These are phyloP conservation scores for Tolypocladium album DNA, from an alignment of 2,329 filamentous ascomycete genomes.

Conservation along the genomic window DNA sequence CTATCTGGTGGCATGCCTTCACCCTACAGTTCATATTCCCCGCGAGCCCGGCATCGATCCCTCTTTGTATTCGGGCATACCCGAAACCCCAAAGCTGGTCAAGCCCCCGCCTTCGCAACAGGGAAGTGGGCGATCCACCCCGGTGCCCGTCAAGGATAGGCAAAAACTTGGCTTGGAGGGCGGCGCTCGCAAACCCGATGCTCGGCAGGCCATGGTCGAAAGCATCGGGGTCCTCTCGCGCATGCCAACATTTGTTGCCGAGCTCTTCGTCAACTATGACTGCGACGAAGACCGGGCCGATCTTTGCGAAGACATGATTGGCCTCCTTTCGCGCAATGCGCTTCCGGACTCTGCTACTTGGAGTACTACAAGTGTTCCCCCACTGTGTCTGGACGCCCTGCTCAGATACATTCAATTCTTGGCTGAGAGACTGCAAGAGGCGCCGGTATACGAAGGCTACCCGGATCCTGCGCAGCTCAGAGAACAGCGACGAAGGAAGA, in stretches of 20 bases:
- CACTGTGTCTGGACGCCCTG: constrained; percentile 84
- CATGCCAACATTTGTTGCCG: constrained; percentile 89
- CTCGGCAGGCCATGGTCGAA: constrained; percentile 96
- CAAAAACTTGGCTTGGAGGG: constrained; percentile 90
- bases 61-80: constrained; percentile 83
- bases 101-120: constrained; percentile 65
- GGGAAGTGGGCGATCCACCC: constrained; percentile 74
- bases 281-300: constrained; percentile 87
- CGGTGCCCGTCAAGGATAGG: constrained; percentile 82
- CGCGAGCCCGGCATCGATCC: constrained; percentile 84
- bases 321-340: constrained; percentile 83
- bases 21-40: constrained; percentile 90
- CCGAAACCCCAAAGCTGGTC: constrained; percentile 77
- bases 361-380: constrained; percentile 97
- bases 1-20: constrained; percentile 86
- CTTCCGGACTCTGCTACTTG: constrained; percentile 95
- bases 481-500: constrained; percentile 70
- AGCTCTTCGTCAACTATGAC: constrained; percentile 96
- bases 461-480: constrained; percentile 55
- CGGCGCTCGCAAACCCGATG: constrained; percentile 83
- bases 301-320: constrained; percentile 90
- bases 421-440: constrained; percentile 70
- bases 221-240: constrained; percentile 83
- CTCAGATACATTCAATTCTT: constrained; percentile 88
- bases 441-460: constrained; percentile 51